Percentiles rank a stretch among this genome's conserved stretches.
Conservation (phyloP, 306 rosid species). For the Canavalia gladiata region DNA sequence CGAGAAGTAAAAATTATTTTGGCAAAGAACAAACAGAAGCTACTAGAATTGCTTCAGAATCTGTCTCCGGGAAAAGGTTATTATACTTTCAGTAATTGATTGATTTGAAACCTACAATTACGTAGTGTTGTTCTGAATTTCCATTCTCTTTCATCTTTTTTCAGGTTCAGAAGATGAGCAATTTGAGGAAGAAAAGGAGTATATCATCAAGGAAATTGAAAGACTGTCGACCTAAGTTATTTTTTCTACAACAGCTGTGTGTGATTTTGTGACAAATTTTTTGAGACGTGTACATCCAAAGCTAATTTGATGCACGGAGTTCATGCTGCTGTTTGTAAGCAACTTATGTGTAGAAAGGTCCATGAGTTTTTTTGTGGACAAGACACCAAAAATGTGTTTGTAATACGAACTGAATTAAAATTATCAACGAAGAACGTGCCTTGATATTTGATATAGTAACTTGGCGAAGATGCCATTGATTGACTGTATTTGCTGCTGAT, state of each 20-base stretch:
- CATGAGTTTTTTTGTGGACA: slow-evolving; percentile 35
- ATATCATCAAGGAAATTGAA: slow-evolving; percentile 81
- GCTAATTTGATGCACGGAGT: slow-evolving; percentile 44
- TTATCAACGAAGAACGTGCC: slow-evolving; percentile 30
- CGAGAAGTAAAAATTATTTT: slow-evolving; percentile 81
- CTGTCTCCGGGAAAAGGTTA: slow-evolving; percentile 90
- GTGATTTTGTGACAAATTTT: slow-evolving; percentile 42
- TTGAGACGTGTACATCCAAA: slow-evolving; percentile 27
- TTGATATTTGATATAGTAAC: neutral
- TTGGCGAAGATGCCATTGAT: neutral
- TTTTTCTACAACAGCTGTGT: slow-evolving; percentile 29
- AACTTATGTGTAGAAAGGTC: slow-evolving; percentile 41
- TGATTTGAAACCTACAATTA: slow-evolving; percentile 25
- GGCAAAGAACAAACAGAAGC: slow-evolving; percentile 78
- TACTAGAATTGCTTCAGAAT: slow-evolving; percentile 77
- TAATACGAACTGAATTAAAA: slow-evolving; percentile 23
- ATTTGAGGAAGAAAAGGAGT: slow-evolving; percentile 94
- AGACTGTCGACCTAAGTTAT: slow-evolving; percentile 55
- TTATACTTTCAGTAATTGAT: slow-evolving; percentile 23
- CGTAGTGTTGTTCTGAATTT: slow-evolving; percentile 12
- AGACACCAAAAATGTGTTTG: slow-evolving; percentile 31
- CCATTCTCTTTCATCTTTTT: slow-evolving; percentile 35
- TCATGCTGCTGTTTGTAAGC: slow-evolving; percentile 44
- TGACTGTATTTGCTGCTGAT: neutral
- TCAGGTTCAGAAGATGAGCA: slow-evolving; percentile 97